phyloP scores from a whole-genome alignment of 768 basidiomycete genomes.

The Gloeophyllum trabeum region DNA sequence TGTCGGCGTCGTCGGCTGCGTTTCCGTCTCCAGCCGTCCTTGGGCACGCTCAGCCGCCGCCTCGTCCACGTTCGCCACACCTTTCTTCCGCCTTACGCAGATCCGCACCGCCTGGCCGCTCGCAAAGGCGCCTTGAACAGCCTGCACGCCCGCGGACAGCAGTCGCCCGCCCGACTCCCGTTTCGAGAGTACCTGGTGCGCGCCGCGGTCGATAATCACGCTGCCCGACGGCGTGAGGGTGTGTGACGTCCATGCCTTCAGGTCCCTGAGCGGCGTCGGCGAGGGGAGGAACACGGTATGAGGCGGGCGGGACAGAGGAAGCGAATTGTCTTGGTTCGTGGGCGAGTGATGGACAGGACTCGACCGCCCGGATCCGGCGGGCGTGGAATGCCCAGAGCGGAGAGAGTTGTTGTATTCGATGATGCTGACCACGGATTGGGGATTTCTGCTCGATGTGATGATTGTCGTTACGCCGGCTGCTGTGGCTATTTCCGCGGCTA shows the following conservation, averaged over 20 bases:
- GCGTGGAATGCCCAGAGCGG: conserved; percentile 24
- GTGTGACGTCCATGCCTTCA: conserved; percentile 97
- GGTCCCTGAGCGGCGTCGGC: conserved; percentile 59
- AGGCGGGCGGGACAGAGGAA: conserved; percentile 49
- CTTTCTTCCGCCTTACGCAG: conserved; percentile 34
- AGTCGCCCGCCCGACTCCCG: conserved; percentile 85
- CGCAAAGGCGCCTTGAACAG: conserved; percentile 83
- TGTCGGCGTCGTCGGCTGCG: conserved; percentile 47
- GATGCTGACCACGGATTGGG: conserved; percentile 65
- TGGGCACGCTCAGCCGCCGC: conserved; percentile 10
- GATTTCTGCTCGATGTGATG: conserved; percentile 76
- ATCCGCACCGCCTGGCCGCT: conserved; percentile 91
- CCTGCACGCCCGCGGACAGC: conserved; percentile 85
- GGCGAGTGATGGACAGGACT: conserved; percentile 10
- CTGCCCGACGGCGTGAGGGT: conserved; percentile 84
- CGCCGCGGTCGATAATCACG: conserved; percentile 83
- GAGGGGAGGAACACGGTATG: conserved; percentile 87
- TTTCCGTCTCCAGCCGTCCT: conserved; percentile 18
- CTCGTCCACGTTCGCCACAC: conserved; percentile 9
- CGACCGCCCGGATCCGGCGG: conserved; percentile 18
- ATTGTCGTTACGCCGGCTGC: conserved; percentile 91
- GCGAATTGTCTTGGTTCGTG: conserved; percentile 6
- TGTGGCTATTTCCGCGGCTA: conserved; percentile 95
- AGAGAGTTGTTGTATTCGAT: conserved; percentile 61
- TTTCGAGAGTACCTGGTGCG: conserved; percentile 74